Evolutionary conservation across 176 grass and related monocot genomes (phyloP), one percentile per base, ranked within the genome.

Genomic region (Lolium perenne): DNA sequence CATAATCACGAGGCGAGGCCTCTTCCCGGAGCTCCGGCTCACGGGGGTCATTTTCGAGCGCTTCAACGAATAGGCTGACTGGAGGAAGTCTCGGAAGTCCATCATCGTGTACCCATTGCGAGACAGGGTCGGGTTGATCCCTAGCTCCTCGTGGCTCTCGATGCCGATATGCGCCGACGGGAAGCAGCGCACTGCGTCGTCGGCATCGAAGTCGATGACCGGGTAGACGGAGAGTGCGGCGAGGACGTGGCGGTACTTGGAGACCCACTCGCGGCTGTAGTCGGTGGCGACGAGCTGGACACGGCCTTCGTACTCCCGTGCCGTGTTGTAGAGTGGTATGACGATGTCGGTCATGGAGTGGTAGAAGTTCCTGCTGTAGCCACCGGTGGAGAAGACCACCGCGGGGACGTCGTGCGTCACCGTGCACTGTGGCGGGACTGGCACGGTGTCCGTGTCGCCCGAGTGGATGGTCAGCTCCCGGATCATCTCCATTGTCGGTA

Each of bases 291-390:
- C 76, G 8, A 92, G 83, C 76, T 92, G 91, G 8, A 93, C 91
- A 29, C 11, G 69, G 25, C 88, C 76, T 3, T 54, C 45, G 81
- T 82, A 93, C 69, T 88, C 83, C 5, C 45, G 76, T 11, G 48
- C 48, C 48, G 48, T 50, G 48, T 50, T 50, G 48, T 50, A 50
- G 48, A 50, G 48, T 10, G 93, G 93, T 15, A 95, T 50, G 69
- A 95, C 29, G 20, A 95, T 78, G 78, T 95, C 93, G 77, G 71
- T 91, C 73, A 92, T 87, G 71, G 80, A 49, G 41, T 92, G 93
- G 88, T 89, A 95, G 76, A 75, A 86, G 85, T 95, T 95, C 0
- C 5, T 38, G 9, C 87, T 53, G 77, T 77, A 95, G 46, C 86
- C 90, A 0, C 71, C 83, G 25, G 86, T 85, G 22, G 90, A 91